A percentile compares a stretch with the other conserved stretches of the same genome.
phyloP scores from a whole-genome alignment of 2,329 filamentous ascomycete species.

The Monosporascus sp. region DNA sequence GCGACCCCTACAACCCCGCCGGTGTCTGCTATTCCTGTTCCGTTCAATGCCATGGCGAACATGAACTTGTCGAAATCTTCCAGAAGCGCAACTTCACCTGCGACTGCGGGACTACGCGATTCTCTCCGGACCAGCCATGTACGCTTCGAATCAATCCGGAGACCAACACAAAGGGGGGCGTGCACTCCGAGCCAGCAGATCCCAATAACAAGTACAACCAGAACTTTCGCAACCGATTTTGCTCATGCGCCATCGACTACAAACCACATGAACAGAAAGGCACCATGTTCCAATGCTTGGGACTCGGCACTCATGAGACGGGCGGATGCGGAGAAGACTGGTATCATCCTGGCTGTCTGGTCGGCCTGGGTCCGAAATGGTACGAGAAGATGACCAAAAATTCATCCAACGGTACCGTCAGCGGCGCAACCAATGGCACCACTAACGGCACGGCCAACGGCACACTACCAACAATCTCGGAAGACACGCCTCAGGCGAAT shows the following conservation, averaged over 20 bases:
- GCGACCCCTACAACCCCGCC: conserved; percentile 64
- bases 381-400: conserved; percentile 48
- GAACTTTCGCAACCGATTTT: conserved; percentile 91
- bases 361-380: conserved; percentile 74
- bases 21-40: conserved; percentile 96
- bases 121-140: conserved; percentile 66
- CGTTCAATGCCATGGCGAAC: conserved; percentile 93
- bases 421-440: neutral
- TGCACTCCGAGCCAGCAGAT: conserved; percentile 70
- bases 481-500: conserved; percentile 33
- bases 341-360: conserved; percentile 92
- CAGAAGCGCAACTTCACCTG: conserved; percentile 93
- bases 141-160: conserved; percentile 65
- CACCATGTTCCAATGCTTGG: conserved; percentile 97
- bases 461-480: conserved; percentile 44
- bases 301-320: conserved; percentile 71
- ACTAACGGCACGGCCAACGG: conserved; percentile 9
- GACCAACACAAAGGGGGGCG: conserved; percentile 71
- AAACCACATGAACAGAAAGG: conserved; percentile 86
- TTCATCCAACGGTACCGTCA: conserved; percentile 8
- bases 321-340: conserved; percentile 96
- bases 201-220: conserved; percentile 86
- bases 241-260: conserved; percentile 83
- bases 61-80: conserved; percentile 92
- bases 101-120: conserved; percentile 86